Base-by-base conservation (phyloP, 1,284 basidiomycete genomes). In the Marasmius fiardii region DNA sequence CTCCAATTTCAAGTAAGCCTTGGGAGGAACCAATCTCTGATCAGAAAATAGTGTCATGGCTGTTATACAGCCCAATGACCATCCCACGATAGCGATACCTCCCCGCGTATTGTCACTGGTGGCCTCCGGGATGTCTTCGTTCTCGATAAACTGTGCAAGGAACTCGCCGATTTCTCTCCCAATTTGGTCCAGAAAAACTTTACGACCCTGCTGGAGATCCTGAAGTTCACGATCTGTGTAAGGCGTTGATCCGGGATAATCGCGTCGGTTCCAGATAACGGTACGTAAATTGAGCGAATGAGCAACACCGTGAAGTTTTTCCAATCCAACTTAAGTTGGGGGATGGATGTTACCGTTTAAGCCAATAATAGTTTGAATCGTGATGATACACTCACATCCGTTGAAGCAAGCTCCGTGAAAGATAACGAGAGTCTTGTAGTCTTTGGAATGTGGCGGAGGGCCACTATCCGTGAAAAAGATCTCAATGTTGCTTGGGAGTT, bases 41-140 rank as follows among this genome's bases (percentile, higher is more conserved):
- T 68, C 61, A 0, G 58, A 60, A 33, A 72, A 64, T 14, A 70
- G 51, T 12, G 67, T 34, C 51, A 71, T 63, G 0, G 63, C 60
- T 1, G 63, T 65, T 3, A 61, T 52, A 28, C 52, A 58, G 1
- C 70, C 72, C 23, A 67, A 57, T 14, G 69, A 69, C 73, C 73
- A 75, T 8, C 71, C 71, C 58, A 71, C 43, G 7, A 72, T 47
- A 2, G 63, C 61, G 21, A 73, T 54, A 0, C 73, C 73, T 3
- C 71, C 71, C 0, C 47, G 35, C 37, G 55, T 63, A 7, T 62
- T 51, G 23, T 68, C 63, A 0, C 34, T 50, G 21, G 48, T 62
- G 4, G 64, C 52, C 24, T 61, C 62, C 2, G 69, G 69, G 14
- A 68, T 62, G 2, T 61, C 48, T 11, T 67, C 59, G 8, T 63